A percentile compares a stretch with the other conserved stretches of the same genome.
These are phyloP conservation scores for Omphalea diandra DNA, from an alignment of 441 rosid genomes.

Conservation along the genomic window DNA sequence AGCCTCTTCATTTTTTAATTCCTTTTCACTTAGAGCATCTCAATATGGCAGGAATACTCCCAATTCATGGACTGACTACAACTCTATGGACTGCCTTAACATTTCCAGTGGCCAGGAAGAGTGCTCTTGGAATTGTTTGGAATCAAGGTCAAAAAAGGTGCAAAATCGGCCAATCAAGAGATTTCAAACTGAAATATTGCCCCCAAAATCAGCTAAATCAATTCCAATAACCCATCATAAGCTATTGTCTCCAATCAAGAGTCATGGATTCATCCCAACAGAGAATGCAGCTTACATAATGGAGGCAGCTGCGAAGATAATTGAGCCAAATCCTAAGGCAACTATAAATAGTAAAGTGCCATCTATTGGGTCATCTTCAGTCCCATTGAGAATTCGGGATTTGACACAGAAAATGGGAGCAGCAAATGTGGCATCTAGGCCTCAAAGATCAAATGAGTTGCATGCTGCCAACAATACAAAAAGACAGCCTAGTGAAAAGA, in stretches of 20 bases:
- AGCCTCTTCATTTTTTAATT: conserved; percentile 39
- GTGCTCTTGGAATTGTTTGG: conserved; percentile 39
- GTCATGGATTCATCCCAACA: conserved; percentile 52
- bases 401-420: conserved; percentile 81
- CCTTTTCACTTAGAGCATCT: conserved; percentile 36
- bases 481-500: conserved; percentile 39
- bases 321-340: conserved; percentile 56
- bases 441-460: conserved; percentile 35
- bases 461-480: conserved; percentile 28
- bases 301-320: conserved; percentile 83
- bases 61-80: conserved; percentile 42
- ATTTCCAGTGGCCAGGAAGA: conserved; percentile 39
- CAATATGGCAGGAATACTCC: conserved; percentile 32
- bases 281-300: conserved; percentile 60
- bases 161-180: conserved; percentile 56
- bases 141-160: conserved; percentile 43
- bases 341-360: conserved; percentile 35
- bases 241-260: conserved; percentile 75
- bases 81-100: conserved; percentile 33
- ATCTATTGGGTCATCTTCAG: conserved; percentile 48
- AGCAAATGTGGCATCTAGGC: conserved; percentile 41
- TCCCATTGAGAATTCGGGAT: conserved; percentile 69
- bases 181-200: conserved; percentile 72
- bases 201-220: conserved; percentile 79
- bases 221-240: conserved; percentile 63